Base-by-base conservation (phyloP, 495 filamentous ascomycete genomes). In the Aspergillus conjunctus region DNA sequence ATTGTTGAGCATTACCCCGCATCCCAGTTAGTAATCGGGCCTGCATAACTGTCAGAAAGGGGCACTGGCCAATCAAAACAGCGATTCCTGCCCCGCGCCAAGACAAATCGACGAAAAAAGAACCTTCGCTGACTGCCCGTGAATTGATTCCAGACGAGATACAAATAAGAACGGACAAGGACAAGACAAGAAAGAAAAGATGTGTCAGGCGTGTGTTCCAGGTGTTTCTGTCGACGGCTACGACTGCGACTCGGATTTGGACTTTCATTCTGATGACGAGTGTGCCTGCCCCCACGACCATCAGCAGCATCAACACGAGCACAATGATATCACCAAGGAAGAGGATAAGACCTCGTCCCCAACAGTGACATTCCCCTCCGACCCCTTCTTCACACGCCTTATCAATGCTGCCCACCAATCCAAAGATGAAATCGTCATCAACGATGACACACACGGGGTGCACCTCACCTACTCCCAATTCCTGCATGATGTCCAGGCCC, bases 171-270 rank as follows among this genome's bases (percentile, higher is more conserved):
- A n/a, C n/a, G n/a, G n/a, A n/a, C n/a, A n/a, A n/a, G n/a, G n/a
- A 12, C 37, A 41, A 41, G 37, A 41, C 37, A 12, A 22, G 44
- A 21, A 48, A 21, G 10, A 48, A 80, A 83, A 58, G 30, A 60
- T 60, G 58, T 60, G 58, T 53, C 58, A 60, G 46, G 58, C 34
- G 34, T 60, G 58, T 53, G 50, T 60, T 45, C 58, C 58, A 2
- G 44, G 44, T 6, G 11, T 48, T 48, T 48, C 44, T 8, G 58
- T 53, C 1, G 58, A 60, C 44, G 49, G 50, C 14, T 60, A 60
- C 20, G 58, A 60, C 58, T 60, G 58, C 33, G 58, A 60, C 58
- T 60, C 58, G 12, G 58, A 60, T 53, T 45, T 60, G 7, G 58
- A 60, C 34, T 46, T 59, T 48, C 12, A 54, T 31, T 60, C 58